Base-by-base conservation (phyloP, 345 rosid genomes). In the Aegle marmelos region DNA sequence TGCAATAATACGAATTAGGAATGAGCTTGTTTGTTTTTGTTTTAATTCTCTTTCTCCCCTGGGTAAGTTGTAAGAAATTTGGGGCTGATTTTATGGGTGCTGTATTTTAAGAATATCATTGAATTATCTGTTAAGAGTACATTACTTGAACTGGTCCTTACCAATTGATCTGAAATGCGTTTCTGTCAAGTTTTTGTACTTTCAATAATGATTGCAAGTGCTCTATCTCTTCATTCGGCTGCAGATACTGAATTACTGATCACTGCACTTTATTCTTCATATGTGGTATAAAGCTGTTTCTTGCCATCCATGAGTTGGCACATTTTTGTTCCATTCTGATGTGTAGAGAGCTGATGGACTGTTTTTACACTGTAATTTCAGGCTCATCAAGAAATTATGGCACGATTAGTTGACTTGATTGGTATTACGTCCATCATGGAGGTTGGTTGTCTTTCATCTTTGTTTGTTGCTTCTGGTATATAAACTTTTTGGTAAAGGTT, bases 361-460 rank as follows among this genome's bases (percentile, higher is more conserved):
- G 4, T 34, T 74, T 54, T 59, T 79, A 41, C 76, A 67, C 37
- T 81, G 76, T 71, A 50, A 81, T 84, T 65, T 69, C 91, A 95
- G 98, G 90, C 84, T 76, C 98, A 91, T 86, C 94, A 83, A 81
- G 92, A 85, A 79, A 86, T 95, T 83, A 79, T 95, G 73, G 78
- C 81, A 79, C 91, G 77, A 74, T 83, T 95, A 76, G 94, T 95
- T 66, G 98, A 93, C 77, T 89, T 95, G 73, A 90, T 95, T 86
- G 98, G 98, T 78, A 93, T 90, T 70, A 95, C 98, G 31, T 95
- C 98, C 60, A 85, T 95, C 61, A 91, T 95, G 98, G 98, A 95
- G 98, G 98, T 92, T 86, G 72, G 88, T 86, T 78, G 56, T 67
- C 72, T 50, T 67, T 63, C 65, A 34, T 68, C 73, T 67, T 76